Base-by-base conservation (phyloP, 768 basidiomycete genomes). In the Suillus placidus region DNA sequence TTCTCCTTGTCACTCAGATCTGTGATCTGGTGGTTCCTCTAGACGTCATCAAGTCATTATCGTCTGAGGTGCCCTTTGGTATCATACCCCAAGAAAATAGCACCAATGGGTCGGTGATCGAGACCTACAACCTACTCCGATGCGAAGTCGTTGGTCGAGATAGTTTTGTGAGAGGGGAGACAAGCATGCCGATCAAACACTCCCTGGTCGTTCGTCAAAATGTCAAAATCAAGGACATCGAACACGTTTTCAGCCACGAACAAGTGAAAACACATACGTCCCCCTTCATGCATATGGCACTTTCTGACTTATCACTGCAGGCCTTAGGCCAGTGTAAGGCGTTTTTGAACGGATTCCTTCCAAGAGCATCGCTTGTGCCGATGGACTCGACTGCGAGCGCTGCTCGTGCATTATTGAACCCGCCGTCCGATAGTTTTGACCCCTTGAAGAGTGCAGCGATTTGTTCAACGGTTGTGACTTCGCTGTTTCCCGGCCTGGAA, bases 21-120 rank as follows among this genome's bases (percentile, higher is more conserved):
- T 64, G 10, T 34, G 49, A 56, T 68, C 23, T 9, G 45, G 38
- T 14, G 16, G 16, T 38, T 38, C 57, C 34, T 47, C 54, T 72
- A 94, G 92, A 84, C 65, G 87, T 89, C 30, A 88, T 90, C 66
- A 73, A 81, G 52, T 75, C 83, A 20, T 74, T 93, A 47, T 82
- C 84, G 7, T 64, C 78, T 13, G 73, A 72, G 7, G 71, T 77
- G 16, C 76, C 79, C 38, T 80, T 86, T 57, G 92, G 85, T 32
- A 81, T 94, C n/a, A 80, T 93, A 35, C 92, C 92, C 26, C 89
- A 91, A 74, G 92, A 94, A 76, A 94, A 94, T 70, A 87, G 87
- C 18, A 89, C 86, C 42, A 89, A 88, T 69, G 92, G 92, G 13
- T 80, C 79, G 20, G 92, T 94, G 8, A 77, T 86, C 26, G 92